Evolutionary conservation across 1,139 yeast genomes (phyloP), one percentile per base, ranked within the genome.

Genomic region (Sporopachydermia cereana): DNA sequence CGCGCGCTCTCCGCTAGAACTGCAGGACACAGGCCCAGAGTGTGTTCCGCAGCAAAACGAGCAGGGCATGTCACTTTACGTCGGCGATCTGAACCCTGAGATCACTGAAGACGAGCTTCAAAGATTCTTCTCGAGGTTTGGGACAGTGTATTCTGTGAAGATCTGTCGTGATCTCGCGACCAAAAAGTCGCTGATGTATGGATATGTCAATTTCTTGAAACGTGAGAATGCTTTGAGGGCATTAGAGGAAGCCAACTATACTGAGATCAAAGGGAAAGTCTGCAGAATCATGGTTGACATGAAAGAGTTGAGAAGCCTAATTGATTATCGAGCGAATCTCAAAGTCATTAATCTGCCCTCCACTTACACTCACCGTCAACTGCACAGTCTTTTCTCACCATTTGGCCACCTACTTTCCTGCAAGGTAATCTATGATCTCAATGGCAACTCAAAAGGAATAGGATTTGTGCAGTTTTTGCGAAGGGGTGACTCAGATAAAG

Each of bases 241-340:
- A 2, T 59, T 68, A 27, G 72, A 70, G 24, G 64, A 63, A 12
- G 57, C 69, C 36, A 74, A 72, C 50, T 74, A 71, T 51, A 64
- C 68, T 2, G 53, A 53, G 1, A 54, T 74, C 2, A 51, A 57
- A 22, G 64, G 62, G 3, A 61, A 63, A 27, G 77, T 73, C 46
- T 64, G 76, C 36, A 61, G 77, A 51, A 71, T 75, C 17, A 72
- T 74, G 77, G 74, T 72, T 2, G 71, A 76, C 0, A 50, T 72
- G 46, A 66, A 74, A 51, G 65, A 67, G 3, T 31, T 27, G 44
- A 41, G 24, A 12, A 20, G 17, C n/a, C 22, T 34, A 5, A 34
- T 34, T 20, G 39, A 34, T 34, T 34, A 34, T n/a, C 9, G 17
- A 34, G 39, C 39, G 5, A 34, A 34, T n/a, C 9, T 34, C 20